Conservation (phyloP, 805 yeast species). For the Candida qinlingensis region DNA sequence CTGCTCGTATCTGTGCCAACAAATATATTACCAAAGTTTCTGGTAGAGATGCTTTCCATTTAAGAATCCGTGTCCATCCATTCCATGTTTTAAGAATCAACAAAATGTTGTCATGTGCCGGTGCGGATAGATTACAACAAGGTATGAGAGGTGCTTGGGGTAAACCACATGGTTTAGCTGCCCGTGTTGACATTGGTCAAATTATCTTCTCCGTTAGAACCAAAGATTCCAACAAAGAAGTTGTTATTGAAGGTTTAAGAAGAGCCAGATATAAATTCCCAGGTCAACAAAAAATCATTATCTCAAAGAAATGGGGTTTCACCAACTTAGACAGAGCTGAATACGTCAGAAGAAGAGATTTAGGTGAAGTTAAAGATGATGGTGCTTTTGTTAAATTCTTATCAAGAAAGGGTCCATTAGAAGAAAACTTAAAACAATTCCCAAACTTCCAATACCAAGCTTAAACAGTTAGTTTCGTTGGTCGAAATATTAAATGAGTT, state of each 20-base stretch:
- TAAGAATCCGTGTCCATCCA: constrained; percentile 99
- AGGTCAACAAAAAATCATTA: constrained; percentile 99
- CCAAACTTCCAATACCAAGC: constrained; percentile 63
- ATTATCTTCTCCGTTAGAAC: constrained; percentile 97
- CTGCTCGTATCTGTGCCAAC: constrained; percentile 99
- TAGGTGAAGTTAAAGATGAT: constrained; percentile 97
- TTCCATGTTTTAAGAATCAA: constrained; percentile 99
- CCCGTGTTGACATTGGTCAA: constrained; percentile 98
- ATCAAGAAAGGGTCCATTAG: constrained; percentile 93
- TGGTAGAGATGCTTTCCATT: constrained; percentile 99
- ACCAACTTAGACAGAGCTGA: constrained; percentile 98
- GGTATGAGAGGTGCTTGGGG: constrained; percentile 99
- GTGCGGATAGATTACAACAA: constrained; percentile 99
- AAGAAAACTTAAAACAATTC: constrained; percentile 86
- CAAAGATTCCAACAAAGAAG: constrained; percentile 96
- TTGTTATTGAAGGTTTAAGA: constrained; percentile 98
- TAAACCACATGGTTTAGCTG: constrained; percentile 99
- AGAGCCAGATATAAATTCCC: constrained; percentile 99
- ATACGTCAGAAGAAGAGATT: constrained; percentile 85
- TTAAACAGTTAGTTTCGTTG: constrained; percentile 23
- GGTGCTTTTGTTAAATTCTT: constrained; percentile 99
- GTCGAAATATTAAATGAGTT: constrained; percentile 4
- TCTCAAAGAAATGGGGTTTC: constrained; percentile 99
- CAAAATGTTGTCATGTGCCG: constrained; percentile 99
- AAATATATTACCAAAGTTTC: constrained; percentile 96